Evolutionary conservation across 129 eudicot genomes (phyloP).

Genomic region (Gnaphalium uliginosum): DNA sequence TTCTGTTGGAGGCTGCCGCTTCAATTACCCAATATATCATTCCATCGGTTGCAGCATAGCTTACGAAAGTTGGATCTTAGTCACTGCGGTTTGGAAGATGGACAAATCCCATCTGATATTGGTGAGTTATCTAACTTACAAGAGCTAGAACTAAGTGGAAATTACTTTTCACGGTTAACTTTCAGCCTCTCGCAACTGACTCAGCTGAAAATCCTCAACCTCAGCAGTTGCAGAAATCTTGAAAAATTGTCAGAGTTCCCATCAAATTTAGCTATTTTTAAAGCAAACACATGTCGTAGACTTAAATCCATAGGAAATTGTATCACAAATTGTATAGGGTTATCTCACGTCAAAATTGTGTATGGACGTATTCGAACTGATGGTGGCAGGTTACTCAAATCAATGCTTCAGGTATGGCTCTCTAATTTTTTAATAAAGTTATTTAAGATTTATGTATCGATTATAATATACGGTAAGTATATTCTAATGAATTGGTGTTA

Average conservation of each 20-base stretch:
- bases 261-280: not conserved
- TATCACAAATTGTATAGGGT: not conserved
- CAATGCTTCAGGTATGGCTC: slow-evolving; percentile 14
- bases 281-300: not conserved
- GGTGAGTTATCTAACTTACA: not conserved
- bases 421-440: not conserved
- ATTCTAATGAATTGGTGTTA: not conserved
- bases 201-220: not conserved
- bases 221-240: not conserved
- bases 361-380: not conserved
- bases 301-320: not conserved
- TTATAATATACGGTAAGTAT: not conserved
- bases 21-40: not conserved
- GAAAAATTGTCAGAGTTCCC: not conserved
- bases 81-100: not conserved
- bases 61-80: not conserved
- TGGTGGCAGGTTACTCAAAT: not conserved
- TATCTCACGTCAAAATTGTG: not conserved
- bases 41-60: not conserved
- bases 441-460: not conserved
- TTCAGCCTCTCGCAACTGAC: not conserved
- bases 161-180: not conserved
- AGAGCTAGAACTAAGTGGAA: not conserved
- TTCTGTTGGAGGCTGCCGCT: no score
- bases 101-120: not conserved